Conservation (phyloP, 2,329 filamentous ascomycete species). For the Periglandula ipomoeae region DNA sequence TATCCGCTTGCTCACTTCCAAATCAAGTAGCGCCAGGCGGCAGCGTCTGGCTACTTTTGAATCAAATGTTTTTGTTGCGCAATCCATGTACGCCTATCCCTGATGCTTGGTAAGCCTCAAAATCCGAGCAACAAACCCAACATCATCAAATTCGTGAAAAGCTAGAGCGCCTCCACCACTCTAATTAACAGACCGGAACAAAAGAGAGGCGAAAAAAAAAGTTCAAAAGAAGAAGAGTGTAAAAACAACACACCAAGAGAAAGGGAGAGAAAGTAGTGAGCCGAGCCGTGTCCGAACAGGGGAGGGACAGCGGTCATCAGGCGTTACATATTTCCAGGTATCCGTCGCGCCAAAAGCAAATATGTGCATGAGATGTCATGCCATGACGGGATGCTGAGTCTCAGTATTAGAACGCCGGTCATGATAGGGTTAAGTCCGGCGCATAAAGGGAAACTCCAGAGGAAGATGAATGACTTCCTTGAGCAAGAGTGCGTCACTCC, state of each 20-base stretch:
- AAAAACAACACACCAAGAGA: background rate
- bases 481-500: background rate
- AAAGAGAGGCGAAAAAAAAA: background rate
- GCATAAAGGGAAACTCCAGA: too few relatives aligned
- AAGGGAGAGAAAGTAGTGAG: background rate
- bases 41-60: background rate
- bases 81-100: background rate
- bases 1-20: background rate
- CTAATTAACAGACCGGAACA: background rate
- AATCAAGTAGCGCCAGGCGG: background rate
- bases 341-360: too few relatives aligned
- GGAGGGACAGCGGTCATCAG: too few relatives aligned
- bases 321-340: too few relatives aligned
- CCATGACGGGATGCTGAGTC: too few relatives aligned
- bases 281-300: too few relatives aligned
- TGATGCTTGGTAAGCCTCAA: background rate
- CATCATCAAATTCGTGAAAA: slow-evolving; percentile 1
- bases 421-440: too few relatives aligned
- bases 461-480: too few relatives aligned
- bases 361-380: too few relatives aligned
- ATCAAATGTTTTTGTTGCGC: background rate
- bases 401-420: too few relatives aligned
- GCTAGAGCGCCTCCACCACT: background rate
- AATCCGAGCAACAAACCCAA: background rate
- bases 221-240: background rate